Evolutionary conservation across 176 grass and related monocot species (phyloP).

Genomic region (Canna indica): DNA sequence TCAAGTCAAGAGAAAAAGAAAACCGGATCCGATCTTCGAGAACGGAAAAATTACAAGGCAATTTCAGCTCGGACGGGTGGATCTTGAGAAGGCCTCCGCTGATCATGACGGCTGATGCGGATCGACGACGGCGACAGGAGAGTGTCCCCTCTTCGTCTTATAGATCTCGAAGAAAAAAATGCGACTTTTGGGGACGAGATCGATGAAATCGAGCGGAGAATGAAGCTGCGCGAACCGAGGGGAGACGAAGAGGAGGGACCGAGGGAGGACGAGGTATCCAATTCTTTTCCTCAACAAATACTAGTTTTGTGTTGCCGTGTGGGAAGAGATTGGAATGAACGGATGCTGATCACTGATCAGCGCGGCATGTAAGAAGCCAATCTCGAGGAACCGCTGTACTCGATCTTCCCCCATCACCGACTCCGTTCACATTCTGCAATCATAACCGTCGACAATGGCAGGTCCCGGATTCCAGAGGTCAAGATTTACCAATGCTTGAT

Average conservation of each 20-base stretch:
- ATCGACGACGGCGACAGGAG: neutral
- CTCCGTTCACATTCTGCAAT: too few species aligned
- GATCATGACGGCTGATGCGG: conserved; percentile 9
- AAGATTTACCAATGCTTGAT: too few species aligned
- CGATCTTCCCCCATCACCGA: too few species aligned
- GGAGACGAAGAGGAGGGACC: neutral
- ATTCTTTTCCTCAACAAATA: neutral
- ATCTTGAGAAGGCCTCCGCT: conserved; percentile 53
- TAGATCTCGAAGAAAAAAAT: neutral
- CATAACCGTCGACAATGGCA: too few species aligned
- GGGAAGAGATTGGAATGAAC: neutral
- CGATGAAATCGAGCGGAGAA: neutral
- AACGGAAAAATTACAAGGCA: conserved; percentile 46
- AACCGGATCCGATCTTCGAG: neutral
- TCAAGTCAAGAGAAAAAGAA: neutral
- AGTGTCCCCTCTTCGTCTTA: neutral
- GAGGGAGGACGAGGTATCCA: neutral
- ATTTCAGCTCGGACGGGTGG: conserved; percentile 74
- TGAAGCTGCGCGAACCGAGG: neutral
- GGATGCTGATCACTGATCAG: neutral
- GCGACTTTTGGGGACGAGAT: neutral
- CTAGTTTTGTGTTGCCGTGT: neutral
- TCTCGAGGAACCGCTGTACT: neutral
- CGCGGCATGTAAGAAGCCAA: too few species aligned
- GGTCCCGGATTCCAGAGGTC: too few species aligned